phyloP scores from a whole-genome alignment of 1,284 basidiomycete species.

The Mycosarcoma mackinlayi region DNA sequence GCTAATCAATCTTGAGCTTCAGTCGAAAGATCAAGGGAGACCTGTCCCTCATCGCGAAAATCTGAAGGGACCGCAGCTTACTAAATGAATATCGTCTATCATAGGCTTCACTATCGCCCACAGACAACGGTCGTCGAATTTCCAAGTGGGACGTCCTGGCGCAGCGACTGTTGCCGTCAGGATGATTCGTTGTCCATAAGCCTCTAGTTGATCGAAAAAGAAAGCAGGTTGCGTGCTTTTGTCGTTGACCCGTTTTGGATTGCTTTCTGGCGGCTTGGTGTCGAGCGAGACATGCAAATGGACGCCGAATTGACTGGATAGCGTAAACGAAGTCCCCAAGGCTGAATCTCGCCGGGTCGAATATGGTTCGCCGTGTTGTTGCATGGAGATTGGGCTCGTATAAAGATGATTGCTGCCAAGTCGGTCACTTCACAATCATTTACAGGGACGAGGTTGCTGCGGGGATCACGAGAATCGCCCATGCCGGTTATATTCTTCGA shows the following conservation, averaged over 20 bases:
- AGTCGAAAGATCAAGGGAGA: neutral
- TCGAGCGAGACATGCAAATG: conserved; percentile 4
- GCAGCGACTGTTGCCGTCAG: conserved; percentile 1
- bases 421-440: too few relatives aligned
- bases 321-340: neutral
- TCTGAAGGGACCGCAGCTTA: conserved; percentile 3
- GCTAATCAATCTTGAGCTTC: neutral
- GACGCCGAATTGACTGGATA: conserved; percentile 10
- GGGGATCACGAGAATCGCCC: too few relatives aligned
- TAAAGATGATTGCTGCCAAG: too few relatives aligned
- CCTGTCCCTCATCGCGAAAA: too few relatives aligned
- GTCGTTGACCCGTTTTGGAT: neutral
- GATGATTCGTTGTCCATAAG: conserved; percentile 1
- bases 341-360: neutral
- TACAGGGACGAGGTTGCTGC: too few relatives aligned
- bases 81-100: conserved; percentile 10
- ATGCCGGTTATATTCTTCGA: too few relatives aligned
- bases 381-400: too few relatives aligned
- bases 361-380: neutral
- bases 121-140: conserved; percentile 6
- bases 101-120: conserved; percentile 2
- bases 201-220: neutral
- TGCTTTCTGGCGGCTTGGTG: neutral
- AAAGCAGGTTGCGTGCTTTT: neutral
- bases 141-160: neutral